These are phyloP conservation scores for Zygosaccharomyces lentus DNA, from an alignment of 805 yeast genomes.

Conservation along the genomic window DNA sequence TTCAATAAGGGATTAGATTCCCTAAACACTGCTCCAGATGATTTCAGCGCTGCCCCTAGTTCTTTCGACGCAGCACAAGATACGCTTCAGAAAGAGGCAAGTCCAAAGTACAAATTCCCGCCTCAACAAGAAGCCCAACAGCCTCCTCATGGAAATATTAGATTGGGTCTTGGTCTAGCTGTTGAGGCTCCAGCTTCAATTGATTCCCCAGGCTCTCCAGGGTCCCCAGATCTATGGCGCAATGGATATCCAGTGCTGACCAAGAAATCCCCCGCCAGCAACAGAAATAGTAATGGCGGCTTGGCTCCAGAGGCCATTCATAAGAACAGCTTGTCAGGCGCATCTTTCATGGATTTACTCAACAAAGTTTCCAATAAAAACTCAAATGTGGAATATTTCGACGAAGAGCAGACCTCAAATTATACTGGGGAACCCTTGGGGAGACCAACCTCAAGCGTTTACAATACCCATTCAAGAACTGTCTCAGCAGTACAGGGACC, in stretches of 20 bases:
- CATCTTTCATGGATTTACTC: constrained; percentile 35
- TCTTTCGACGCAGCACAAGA: neutral
- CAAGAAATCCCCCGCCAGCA: constrained; percentile 1
- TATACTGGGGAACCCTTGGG: constrained; percentile 15
- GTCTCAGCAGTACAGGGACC: constrained; percentile 19
- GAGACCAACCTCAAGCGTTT: constrained; percentile 44
- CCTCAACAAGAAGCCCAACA: neutral
- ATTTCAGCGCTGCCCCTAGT: neutral
- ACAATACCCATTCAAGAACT: constrained; percentile 27
- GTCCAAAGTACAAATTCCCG: neutral
- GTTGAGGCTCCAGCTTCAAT: constrained; percentile 6
- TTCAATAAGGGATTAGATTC: constrained; percentile 1
- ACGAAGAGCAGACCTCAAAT: constrained; percentile 7
- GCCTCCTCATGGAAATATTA: neutral
- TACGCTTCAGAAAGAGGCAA: neutral
- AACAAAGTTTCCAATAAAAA: constrained; percentile 26
- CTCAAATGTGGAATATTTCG: neutral
- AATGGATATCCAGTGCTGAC: neutral
- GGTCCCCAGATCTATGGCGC: constrained; percentile 7
- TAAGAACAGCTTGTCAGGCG: constrained; percentile 31
- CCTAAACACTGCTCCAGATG: constrained; percentile 4
- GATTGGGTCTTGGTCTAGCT: constrained; percentile 3
- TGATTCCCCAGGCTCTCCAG: constrained; percentile 7
- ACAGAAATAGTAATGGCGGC: constrained; percentile 16
- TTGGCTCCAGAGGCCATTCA: constrained; percentile 26